These are phyloP conservation scores for Aspergillus puulaauensis DNA, from an alignment of 2,329 filamentous ascomycete species.

Conservation along the genomic window DNA sequence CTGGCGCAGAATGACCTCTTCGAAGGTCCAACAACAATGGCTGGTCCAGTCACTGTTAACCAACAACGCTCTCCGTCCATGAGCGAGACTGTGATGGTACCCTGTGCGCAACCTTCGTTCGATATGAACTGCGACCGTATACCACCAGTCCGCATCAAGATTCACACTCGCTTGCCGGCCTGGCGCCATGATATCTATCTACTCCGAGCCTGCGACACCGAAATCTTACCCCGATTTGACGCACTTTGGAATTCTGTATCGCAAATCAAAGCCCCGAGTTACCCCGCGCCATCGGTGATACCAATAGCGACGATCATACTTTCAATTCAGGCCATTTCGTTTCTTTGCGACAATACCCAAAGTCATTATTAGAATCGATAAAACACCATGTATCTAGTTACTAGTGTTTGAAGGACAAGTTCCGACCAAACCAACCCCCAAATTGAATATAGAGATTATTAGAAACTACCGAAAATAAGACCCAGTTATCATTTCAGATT, in stretches of 20 bases:
- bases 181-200: background rate
- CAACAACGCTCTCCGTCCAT: background rate
- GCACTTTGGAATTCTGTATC: background rate
- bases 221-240: background rate
- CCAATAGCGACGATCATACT: too few relatives aligned
- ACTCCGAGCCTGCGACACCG: background rate
- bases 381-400: background rate
- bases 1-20: slow-evolving; percentile 15
- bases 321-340: too few relatives aligned
- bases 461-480: background rate
- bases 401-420: background rate
- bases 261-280: background rate
- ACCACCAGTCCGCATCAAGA: background rate
- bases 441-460: background rate
- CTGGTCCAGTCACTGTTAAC: background rate
- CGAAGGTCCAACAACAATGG: background rate
- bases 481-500: background rate
- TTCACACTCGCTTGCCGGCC: background rate
- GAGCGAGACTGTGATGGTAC: background rate
- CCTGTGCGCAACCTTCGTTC: background rate
- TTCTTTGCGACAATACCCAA: background rate
- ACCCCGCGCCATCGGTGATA: background rate
- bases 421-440: background rate
- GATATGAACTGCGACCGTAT: background rate
- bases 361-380: background rate